Conservation (phyloP, 2,329 filamentous ascomycete genomes). For the Fusarium sterilihyphosum region DNA sequence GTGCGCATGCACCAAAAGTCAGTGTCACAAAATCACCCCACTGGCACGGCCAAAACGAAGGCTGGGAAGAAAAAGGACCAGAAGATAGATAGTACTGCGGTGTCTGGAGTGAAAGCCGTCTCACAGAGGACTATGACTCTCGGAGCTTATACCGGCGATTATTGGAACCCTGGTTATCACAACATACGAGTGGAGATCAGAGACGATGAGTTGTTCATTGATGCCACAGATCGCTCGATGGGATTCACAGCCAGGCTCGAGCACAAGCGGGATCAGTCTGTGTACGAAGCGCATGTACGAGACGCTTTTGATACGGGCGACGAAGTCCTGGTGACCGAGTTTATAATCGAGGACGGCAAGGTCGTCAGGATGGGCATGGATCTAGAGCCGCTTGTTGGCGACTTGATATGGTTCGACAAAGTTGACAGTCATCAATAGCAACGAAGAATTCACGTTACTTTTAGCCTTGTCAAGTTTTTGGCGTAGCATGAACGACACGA, state of each 20-base stretch:
- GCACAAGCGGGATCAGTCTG: conserved; percentile 28
- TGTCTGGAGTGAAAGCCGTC: background rate
- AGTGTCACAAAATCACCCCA: rapidly evolving
- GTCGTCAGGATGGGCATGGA: conserved; percentile 30
- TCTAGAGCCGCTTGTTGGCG: conserved; percentile 24
- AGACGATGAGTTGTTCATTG: conserved; percentile 34
- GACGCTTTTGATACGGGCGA: conserved; percentile 26
- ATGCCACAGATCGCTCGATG: conserved; percentile 43
- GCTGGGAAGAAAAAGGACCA: rapidly evolving
- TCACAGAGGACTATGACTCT: conserved; percentile 12
- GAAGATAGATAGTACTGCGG: too few relatives aligned
- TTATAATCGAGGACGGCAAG: conserved; percentile 23
- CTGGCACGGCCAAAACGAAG: rapidly evolving
- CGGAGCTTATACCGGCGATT: conserved; percentile 33
- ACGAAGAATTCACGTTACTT: rapidly evolving
- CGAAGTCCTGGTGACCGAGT: conserved; percentile 24
- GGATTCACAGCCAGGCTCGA: conserved; percentile 40
- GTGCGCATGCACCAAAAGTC: rapidly evolving
- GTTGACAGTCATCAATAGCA: background rate
- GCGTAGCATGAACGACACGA: background rate
- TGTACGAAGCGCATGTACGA: conserved; percentile 29
- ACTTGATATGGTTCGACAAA: conserved; percentile 38
- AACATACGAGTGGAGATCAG: conserved; percentile 32
- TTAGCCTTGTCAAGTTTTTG: background rate
- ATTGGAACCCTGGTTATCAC: conserved; percentile 43